Base-by-base conservation (phyloP, 1,284 basidiomycete genomes). In the Inonotus obliquus region DNA sequence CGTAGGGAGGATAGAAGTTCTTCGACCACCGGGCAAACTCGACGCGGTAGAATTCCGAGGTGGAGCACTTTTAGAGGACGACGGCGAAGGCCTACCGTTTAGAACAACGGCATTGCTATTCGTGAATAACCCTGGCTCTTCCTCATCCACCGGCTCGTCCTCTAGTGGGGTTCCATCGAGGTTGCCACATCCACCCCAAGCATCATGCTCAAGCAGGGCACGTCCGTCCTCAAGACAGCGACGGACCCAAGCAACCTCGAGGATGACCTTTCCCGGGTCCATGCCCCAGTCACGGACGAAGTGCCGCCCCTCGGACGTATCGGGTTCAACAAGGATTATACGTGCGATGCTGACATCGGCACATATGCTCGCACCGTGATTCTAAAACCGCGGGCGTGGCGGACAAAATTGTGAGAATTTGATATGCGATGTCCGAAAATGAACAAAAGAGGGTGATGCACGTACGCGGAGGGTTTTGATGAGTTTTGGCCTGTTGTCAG, bases 241-340 rank as follows among this genome's bases (percentile, higher is more conserved):
- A 27, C 70, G 67, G 59, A 73, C 76, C 83, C 82, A 84, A 1
- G 67, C 65, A 63, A 76, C 74, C 48, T 80, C 75, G 56, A 86
- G 72, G 4, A 79, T 73, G 1, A 74, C 74, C 68, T 83, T 86
- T 63, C 75, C 72, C 25, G 69, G 65, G 56, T 83, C 81, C 35
- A 70, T 69, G 5, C 77, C 75, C 84, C 85, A 87, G 35, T 81
- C 79, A 48, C 80, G 77, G 62, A 85, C 76, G 65, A 85, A 80
- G 19, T 75, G 74, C 65, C 73, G 75, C 9, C 84, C 85, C 47
- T 79, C 76, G n/a, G 73, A 67, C 0, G 81, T 76, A n/a, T 72
- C 70, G 0, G 79, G 72, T 63, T 86, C 79, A 4, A 88, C 81
- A 13, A 89, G 70, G 48, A 88, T 80, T 39, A 86, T 74, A 14